Evolutionary conservation across 352 stramenopile species (phyloP), one percentile per base, ranked within the genome.

Genomic region (Globisporangium lucens): DNA sequence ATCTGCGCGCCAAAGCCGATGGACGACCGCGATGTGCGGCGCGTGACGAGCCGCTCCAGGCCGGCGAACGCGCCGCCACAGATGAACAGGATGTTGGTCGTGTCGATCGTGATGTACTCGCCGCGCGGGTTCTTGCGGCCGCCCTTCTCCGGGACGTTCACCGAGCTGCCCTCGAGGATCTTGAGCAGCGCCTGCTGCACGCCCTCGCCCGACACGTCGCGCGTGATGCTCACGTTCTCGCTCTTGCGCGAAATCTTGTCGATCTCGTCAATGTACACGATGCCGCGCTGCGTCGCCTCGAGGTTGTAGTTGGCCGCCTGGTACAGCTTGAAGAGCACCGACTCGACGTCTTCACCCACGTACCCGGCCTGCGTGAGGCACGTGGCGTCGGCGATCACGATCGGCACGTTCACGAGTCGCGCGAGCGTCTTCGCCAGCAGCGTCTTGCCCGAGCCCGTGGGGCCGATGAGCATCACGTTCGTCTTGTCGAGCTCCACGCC

Each of bases 111-210:
- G 67, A 99, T 94, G 75, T 98, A 98, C 74, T 99, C 97, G 67
- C 92, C 95, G 46, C 93, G 85, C 33, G 96, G 96, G 78, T 99
- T 98, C 83, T 99, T 99, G 36, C 95, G 87, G 8, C 95, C 96
- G 58, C 93, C 90, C 74, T 98, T 98, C 75, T 99, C 98, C 22
- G 97, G 97, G 58, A 99, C 97, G 80, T 99, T 99, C 30, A 99
- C 94, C 17, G 97, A 82, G 72, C 95, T 98, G 35, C 97, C 97
- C 84, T 99, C 97, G 0, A 99, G 90, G 82, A 99, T 99, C 87
- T 99, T 99, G 55, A 99, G 84, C 68, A 99, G 80, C 38, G 97
- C 97, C 81, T 99, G 97, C 81, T 99, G 97, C 15, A 99, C 97
- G 53, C 97, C 97, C 78, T 99, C 97, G 13, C 97, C 97, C 58